A percentile compares a stretch with the other conserved stretches of the same genome.
Conservation (phyloP, 495 filamentous ascomycete species). For the Penicillium egyptiacum region DNA sequence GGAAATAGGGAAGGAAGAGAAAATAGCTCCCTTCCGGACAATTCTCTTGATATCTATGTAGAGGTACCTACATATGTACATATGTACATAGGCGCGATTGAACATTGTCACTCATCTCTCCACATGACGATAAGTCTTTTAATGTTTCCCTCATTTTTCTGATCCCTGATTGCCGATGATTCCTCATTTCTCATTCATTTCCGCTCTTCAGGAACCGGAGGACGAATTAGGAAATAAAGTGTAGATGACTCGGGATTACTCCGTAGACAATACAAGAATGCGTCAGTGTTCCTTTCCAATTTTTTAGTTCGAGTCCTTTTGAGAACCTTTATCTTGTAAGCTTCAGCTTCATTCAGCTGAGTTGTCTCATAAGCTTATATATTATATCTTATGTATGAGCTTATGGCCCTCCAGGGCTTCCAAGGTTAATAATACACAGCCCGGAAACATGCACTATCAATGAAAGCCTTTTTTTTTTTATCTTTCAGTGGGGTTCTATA, state of each 20-base stretch:
- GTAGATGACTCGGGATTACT: neutral
- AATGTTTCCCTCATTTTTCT: neutral
- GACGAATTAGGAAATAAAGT: neutral
- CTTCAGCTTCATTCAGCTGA: constrained; percentile 7
- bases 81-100: neutral
- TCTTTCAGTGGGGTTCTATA: neutral
- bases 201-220: neutral
- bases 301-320: constrained; percentile 5
- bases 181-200: neutral
- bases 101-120: neutral
- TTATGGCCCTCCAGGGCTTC: neutral
- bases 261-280: neutral
- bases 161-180: constrained; percentile 1
- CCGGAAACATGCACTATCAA: neutral
- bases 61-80: no score
- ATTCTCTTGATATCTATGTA: neutral
- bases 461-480: neutral
- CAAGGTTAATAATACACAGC: neutral
- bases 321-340: constrained; percentile 4
- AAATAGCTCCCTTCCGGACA: neutral
- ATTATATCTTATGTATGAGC: no score
- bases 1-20: neutral
- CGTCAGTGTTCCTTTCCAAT: neutral
- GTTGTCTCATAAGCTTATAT: no score
- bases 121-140: constrained; percentile 1